Evolutionary conservation across 192 early-diverging fungal genomes (phyloP).

Genomic region (Backusella luteola): DNA sequence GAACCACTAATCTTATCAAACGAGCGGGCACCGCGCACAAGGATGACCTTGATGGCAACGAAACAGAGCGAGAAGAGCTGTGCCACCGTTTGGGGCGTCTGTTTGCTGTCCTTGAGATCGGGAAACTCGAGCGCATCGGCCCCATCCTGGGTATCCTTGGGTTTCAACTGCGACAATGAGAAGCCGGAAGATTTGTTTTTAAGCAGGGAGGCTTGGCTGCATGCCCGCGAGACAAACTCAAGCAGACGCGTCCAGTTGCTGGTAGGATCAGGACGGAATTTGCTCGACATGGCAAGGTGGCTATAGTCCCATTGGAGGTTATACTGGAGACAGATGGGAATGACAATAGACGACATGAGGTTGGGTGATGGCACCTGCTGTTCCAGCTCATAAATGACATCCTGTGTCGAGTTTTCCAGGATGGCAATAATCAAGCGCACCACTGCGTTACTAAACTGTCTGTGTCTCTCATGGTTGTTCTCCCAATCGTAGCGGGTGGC

Average conservation of each 20-base stretch:
- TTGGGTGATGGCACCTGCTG: conserved; percentile 38
- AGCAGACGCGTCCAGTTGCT: conserved; percentile 29
- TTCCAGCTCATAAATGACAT: conserved; percentile 47
- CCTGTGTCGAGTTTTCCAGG: conserved; percentile 43
- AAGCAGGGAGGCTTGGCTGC: conserved; percentile 21
- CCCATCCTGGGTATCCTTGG: neutral
- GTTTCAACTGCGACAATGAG: conserved; percentile 20
- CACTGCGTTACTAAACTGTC: conserved; percentile 40
- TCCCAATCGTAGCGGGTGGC: conserved; percentile 44
- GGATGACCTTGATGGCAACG: conserved; percentile 51
- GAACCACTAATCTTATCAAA: conserved; percentile 41
- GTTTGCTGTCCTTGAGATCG: conserved; percentile 13
- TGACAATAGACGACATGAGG: conserved; percentile 47
- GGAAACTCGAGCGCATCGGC: neutral
- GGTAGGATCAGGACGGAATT: conserved; percentile 10
- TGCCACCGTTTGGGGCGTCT: conserved; percentile 26
- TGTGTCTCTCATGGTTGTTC: conserved; percentile 27
- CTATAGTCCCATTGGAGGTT: conserved; percentile 26
- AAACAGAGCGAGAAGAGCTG: conserved; percentile 45
- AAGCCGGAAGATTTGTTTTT: conserved; percentile 20
- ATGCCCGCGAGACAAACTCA: conserved; percentile 21
- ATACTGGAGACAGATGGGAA: conserved; percentile 52
- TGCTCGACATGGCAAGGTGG: neutral
- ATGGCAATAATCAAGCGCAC: conserved; percentile 50
- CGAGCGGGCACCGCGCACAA: conserved; percentile 47